Conservation (phyloP, 768 basidiomycete species). For the Leccinum sublutescens region DNA sequence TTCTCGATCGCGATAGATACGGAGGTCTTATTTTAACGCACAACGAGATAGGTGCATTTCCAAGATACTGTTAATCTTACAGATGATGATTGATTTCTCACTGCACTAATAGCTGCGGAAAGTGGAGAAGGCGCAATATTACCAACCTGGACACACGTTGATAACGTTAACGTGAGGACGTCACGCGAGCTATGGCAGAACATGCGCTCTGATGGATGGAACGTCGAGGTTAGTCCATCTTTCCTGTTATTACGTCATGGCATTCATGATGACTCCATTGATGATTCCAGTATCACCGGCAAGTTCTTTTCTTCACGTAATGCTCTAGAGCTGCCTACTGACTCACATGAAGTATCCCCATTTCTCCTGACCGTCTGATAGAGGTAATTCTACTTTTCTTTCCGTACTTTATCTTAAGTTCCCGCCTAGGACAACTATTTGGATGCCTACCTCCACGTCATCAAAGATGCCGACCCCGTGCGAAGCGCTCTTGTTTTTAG, state of each 20-base stretch:
- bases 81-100: conserved; percentile 5
- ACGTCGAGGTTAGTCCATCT: conserved; percentile 64
- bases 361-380: conserved; percentile 87
- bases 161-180: conserved; percentile 79
- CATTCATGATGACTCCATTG: conserved; percentile 9
- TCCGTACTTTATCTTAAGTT: background rate
- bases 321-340: conserved; percentile 12
- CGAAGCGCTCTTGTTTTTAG: conserved; percentile 87
- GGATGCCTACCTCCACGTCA: conserved; percentile 85
- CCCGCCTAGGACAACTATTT: conserved; percentile 81
- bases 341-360: conserved; percentile 71
- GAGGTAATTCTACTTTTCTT: conserved; percentile 51
- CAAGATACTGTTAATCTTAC: background rate
- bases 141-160: conserved; percentile 93
- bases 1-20: conserved; percentile 47
- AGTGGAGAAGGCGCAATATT: conserved; percentile 78
- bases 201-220: conserved; percentile 83
- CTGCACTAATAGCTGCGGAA: conserved; percentile 40
- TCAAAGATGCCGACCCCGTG: conserved; percentile 76
- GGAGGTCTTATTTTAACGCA: conserved; percentile 92
- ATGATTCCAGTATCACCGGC: conserved; percentile 73
- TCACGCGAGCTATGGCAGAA: conserved; percentile 82
- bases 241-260: background rate
- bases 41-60: conserved; percentile 75
- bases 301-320: conserved; percentile 19